Conservation (phyloP, 2,329 filamentous ascomycete genomes). For the Colletotrichum liriopes region DNA sequence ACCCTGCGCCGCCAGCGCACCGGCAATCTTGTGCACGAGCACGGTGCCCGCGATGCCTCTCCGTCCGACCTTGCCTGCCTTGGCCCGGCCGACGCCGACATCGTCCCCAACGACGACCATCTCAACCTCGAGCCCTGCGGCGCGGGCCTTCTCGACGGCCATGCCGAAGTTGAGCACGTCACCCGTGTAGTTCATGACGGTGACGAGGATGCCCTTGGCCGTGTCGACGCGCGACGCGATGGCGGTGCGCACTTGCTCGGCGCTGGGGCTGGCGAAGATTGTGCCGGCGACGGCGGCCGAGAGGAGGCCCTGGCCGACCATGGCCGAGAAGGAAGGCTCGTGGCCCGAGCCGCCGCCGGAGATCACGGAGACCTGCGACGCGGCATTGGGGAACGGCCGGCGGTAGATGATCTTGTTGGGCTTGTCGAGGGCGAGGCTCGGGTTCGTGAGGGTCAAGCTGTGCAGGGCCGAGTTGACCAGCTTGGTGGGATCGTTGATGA, state of each 20-base stretch:
- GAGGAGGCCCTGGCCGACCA: slow-evolving; percentile 82
- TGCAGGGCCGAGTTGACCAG: slow-evolving; percentile 85
- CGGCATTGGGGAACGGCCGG: slow-evolving; percentile 64
- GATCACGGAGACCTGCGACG: slow-evolving; percentile 80
- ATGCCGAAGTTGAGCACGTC: slow-evolving; percentile 94
- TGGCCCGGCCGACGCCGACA: slow-evolving; percentile 85
- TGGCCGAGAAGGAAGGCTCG: slow-evolving; percentile 84
- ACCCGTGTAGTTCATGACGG: slow-evolving; percentile 96
- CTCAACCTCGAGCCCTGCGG: slow-evolving; percentile 82
- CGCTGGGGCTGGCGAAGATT: slow-evolving; percentile 82
- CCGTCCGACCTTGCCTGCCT: slow-evolving; percentile 92
- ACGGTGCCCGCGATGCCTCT: slow-evolving; percentile 94
- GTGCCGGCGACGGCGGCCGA: slow-evolving; percentile 85
- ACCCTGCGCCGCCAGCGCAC: slow-evolving; percentile 84
- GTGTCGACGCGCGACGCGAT: slow-evolving; percentile 75
- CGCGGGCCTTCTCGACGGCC: slow-evolving; percentile 92
- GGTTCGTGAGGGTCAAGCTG: slow-evolving; percentile 86
- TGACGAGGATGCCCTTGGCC: slow-evolving; percentile 84
- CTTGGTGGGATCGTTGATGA: slow-evolving; percentile 86
- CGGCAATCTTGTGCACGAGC: slow-evolving; percentile 90
- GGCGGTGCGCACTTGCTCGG: slow-evolving; percentile 81
- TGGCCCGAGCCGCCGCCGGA: slow-evolving; percentile 91
- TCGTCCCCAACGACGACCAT: slow-evolving; percentile 96
- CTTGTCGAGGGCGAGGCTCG: slow-evolving; percentile 82
- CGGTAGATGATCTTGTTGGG: slow-evolving; percentile 89